Evolutionary conservation across 257 asterid genomes (phyloP).

Genomic region (Perilla frutescens): DNA sequence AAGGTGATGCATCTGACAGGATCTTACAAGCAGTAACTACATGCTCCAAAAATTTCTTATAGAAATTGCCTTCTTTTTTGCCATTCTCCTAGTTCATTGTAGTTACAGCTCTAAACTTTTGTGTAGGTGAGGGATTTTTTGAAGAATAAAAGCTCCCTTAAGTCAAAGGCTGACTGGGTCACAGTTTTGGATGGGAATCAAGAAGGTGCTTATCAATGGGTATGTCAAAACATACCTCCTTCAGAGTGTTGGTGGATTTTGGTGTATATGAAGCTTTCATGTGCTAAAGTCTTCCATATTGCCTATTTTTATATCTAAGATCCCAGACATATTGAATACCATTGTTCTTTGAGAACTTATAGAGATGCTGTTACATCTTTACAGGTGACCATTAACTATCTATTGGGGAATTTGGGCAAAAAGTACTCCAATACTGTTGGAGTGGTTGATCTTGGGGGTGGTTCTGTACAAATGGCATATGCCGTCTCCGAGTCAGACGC

Average conservation of each 20-base stretch:
- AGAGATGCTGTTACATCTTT: conserved; percentile 25
- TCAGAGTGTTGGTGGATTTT: not conserved
- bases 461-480: conserved; percentile 87
- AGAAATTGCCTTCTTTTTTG: not conserved
- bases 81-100: conserved; percentile 16
- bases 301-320: not conserved
- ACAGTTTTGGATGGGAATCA: conserved; percentile 75
- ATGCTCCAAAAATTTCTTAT: conserved; percentile 25
- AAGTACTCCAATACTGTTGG: conserved; percentile 62
- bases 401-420: conserved; percentile 74
- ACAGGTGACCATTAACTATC: conserved; percentile 79
- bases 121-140: conserved; percentile 72
- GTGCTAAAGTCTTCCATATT: conserved; percentile 4
- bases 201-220: conserved; percentile 92
- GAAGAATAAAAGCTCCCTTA: conserved; percentile 65
- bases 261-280: not conserved
- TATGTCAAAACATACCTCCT: conserved; percentile 38
- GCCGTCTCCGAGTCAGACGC: conserved; percentile 70
- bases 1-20: conserved; percentile 77
- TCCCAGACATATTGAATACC: not conserved
- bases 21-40: conserved; percentile 76
- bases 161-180: conserved; percentile 71
- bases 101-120: conserved; percentile 33
- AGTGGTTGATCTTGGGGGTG: conserved; percentile 90
- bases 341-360: conserved; percentile 25